Base-by-base conservation (phyloP, 805 yeast species). In the Metschnikowia baotianmanensis region DNA sequence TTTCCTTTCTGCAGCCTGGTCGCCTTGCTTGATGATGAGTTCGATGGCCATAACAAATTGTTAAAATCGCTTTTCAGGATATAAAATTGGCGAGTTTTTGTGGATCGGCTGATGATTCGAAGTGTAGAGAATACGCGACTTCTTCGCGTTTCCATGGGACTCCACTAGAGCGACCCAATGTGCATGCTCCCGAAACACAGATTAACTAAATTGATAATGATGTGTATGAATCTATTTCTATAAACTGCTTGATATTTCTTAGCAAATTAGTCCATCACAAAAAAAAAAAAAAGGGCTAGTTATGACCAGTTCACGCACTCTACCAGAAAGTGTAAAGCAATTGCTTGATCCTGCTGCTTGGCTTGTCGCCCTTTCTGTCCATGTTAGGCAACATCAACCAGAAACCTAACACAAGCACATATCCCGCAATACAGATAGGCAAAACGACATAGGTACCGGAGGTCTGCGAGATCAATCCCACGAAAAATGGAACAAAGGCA, bases 21-120 rank as follows among this genome's bases (percentile, higher is more conserved):
- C 71, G 18, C 75, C 75, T 11, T 55, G 50, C 19, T 54, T 52
- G 20, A 72, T 67, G 6, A 46, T 48, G 24, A 56, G 47, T 42
- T 67, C 75, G 21, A 69, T 52, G 9, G 72, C 67, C 74, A 69
- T 68, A 15, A 10, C 15, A n/a, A 19, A 20, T 19, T 11, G 13
- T 17, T 23, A 12, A n/a, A n/a, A n/a, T n/a, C n/a, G n/a, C n/a
- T n/a, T n/a, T n/a, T n/a, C n/a, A n/a, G n/a, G n/a, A n/a, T n/a
- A n/a, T n/a, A n/a, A n/a, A n/a, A n/a, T n/a, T n/a, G n/a, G n/a
- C n/a, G n/a, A n/a, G n/a, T 7, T 16, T 26, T 8, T 6, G 1
- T 20, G 12, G 21, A 35, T 7, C 17, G 24, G 10, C 26, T 23
- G n/a, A n/a, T n/a, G n/a, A n/a, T n/a, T 11, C 20, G 31, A 35